Evolutionary conservation across 2,329 filamentous ascomycete genomes (phyloP), one percentile per base, ranked within the genome.

Genomic region (Penicillium sp.): DNA sequence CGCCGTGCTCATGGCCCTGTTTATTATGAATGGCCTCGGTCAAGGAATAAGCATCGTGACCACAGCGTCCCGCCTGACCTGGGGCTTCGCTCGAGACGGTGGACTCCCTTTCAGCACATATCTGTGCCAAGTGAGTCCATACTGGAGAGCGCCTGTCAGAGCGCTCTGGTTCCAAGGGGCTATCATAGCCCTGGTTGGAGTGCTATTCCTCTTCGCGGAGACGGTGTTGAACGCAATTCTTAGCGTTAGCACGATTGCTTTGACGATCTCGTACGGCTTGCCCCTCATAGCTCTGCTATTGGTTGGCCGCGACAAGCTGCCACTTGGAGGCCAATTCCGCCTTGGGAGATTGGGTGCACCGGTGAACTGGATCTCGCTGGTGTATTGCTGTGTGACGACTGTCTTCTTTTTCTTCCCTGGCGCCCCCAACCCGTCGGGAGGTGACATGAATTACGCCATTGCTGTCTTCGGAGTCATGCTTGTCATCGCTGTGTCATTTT

Each of bases 371-470:
- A 57, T 79, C 22, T 76, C 75, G 2, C 60, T 80, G 22, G 55
- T 77, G 4, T 80, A 80, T 62, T 80, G 77, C 59, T 62, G 57
- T 45, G 59, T 80, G 35, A 79, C 76, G 1, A 77, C 75, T 0
- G 67, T 80, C n/a, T 79, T 80, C 60, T 80, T 80, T 69, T 78
- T 80, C 64, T 80, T 80, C 54, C 77, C 77, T 0, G 59, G 62
- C 0, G 54, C 52, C 0, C 77, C 77, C 0, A 71, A 72, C 42
- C 77, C 78, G 0, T 52, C 69, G 0, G 60, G 67, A 0, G 63
- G 66, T n/a, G 75, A 80, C 48, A 80, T 80, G 78, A 80, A 80
- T 58, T 80, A 76, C 58, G 78, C 78, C 7, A 79, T 80, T 54
- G 78, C 72, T 1, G 77, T 80, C 0, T 80, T 80, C 53, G 78